Evolutionary conservation across 805 yeast species (phyloP).

Genomic region (Kodamaea fukazawae): DNA sequence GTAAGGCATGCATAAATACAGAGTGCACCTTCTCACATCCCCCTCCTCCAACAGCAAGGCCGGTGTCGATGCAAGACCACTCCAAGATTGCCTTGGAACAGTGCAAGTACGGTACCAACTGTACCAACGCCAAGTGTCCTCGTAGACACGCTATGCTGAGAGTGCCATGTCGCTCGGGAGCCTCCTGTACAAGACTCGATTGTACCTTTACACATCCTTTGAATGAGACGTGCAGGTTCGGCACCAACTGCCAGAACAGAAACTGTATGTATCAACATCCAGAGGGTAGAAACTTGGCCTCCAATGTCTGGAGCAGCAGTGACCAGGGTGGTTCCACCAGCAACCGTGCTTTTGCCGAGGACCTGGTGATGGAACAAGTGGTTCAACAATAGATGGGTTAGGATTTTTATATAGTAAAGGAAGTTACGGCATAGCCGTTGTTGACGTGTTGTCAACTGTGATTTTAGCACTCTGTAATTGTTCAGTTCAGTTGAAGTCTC

Average conservation of each 20-base stretch:
- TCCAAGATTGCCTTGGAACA: slow-evolving; percentile 64
- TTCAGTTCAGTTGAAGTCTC: too few relatives aligned
- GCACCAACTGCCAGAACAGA: slow-evolving; percentile 66
- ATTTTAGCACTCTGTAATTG: too few relatives aligned
- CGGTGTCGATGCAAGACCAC: slow-evolving; percentile 17
- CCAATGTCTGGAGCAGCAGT: slow-evolving; percentile 37
- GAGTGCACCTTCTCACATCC: slow-evolving; percentile 78
- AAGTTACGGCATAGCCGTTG: too few relatives aligned
- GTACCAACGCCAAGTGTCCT: slow-evolving; percentile 77
- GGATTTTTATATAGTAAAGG: too few relatives aligned
- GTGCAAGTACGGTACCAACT: slow-evolving; percentile 74
- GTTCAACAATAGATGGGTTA: slow-evolving; percentile 13
- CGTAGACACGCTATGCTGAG: slow-evolving; percentile 79
- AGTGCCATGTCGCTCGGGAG: slow-evolving; percentile 79
- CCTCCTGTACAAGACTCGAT: slow-evolving; percentile 71
- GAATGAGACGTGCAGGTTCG: slow-evolving; percentile 76
- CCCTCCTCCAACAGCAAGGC: slow-evolving; percentile 53
- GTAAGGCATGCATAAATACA: slow-evolving; percentile 59
- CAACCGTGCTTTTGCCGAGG: slow-evolving; percentile 73
- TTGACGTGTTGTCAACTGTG: too few relatives aligned
- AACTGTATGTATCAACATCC: slow-evolving; percentile 80
- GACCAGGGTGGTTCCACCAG: slow-evolving; percentile 38
- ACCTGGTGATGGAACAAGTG: slow-evolving; percentile 59
- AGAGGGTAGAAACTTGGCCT: slow-evolving; percentile 53
- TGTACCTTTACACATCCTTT: slow-evolving; percentile 84